These are phyloP conservation scores for Arthrocladium fulminans DNA, from an alignment of 2,329 filamentous ascomycete species.

Conservation along the genomic window DNA sequence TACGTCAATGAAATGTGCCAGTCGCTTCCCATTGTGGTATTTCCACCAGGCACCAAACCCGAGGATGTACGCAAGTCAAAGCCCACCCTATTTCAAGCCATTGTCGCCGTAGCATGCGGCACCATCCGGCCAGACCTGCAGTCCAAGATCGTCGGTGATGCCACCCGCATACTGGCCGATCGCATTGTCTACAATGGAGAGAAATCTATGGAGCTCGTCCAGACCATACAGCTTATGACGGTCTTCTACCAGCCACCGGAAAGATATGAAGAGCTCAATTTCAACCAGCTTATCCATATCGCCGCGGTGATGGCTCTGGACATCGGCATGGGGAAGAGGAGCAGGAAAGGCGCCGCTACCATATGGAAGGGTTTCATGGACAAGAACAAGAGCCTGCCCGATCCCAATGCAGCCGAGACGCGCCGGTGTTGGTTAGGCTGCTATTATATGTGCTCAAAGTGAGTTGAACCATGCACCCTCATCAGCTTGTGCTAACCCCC, in stretches of 20 bases:
- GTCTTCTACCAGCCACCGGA: constrained; percentile 82
- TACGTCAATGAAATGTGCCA: constrained; percentile 48
- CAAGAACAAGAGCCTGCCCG: constrained; percentile 30
- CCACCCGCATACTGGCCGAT: constrained; percentile 65
- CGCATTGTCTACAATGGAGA: constrained; percentile 65
- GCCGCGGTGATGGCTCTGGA: constrained; percentile 76
- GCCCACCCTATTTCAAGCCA: constrained; percentile 51
- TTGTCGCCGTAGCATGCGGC: constrained; percentile 47
- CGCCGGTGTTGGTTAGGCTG: constrained; percentile 52
- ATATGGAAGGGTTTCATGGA: constrained; percentile 32
- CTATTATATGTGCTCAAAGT: constrained; percentile 53
- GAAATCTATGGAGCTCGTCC: constrained; percentile 75
- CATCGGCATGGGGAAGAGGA: constrained; percentile 60
- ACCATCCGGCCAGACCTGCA: constrained; percentile 49
- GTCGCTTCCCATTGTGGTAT: constrained; percentile 51
- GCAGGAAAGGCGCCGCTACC: constrained; percentile 30
- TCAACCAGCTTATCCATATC: constrained; percentile 78
- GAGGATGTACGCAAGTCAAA: constrained; percentile 48
- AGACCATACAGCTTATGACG: constrained; percentile 65
- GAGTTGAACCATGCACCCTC: constrained; percentile 20
- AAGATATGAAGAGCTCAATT: constrained; percentile 76
- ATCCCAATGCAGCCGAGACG: constrained; percentile 48
- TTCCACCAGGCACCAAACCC: constrained; percentile 46
- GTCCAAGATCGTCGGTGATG: constrained; percentile 54
- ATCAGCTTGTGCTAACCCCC: constrained; percentile 3